Conservation (phyloP, 176 grass and related monocot species). For the Phragmites australis region DNA sequence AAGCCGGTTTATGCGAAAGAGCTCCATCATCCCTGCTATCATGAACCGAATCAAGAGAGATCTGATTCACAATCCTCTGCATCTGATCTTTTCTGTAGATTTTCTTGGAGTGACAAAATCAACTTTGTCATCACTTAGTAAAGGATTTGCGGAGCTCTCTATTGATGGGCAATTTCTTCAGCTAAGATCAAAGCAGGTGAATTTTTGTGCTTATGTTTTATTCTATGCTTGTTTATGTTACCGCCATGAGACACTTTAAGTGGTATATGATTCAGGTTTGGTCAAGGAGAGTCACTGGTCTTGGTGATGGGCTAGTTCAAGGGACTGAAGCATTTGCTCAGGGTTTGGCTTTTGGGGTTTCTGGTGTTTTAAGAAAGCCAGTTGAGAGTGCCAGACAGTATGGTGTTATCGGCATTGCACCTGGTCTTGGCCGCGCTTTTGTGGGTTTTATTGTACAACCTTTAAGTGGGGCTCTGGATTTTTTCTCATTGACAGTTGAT, state of each 20-base stretch:
- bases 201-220: conserved; percentile 21
- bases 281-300: conserved; percentile 84
- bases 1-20: conserved; percentile 85
- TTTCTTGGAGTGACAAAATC: conserved; percentile 97
- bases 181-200: conserved; percentile 90
- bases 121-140: conserved; percentile 91
- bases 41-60: conserved; percentile 84
- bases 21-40: conserved; percentile 78
- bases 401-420: conserved; percentile 85
- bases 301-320: conserved; percentile 94
- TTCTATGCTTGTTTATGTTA: conserved; percentile 39
- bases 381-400: conserved; percentile 88
- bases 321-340: conserved; percentile 95
- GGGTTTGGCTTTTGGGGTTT: conserved; percentile 94
- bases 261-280: conserved; percentile 56
- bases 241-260: conserved; percentile 11
- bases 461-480: conserved; percentile 90
- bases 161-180: conserved; percentile 95
- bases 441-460: conserved; percentile 93
- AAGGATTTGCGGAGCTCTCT: conserved; percentile 98
- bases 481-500: conserved; percentile 84
- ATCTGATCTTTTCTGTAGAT: conserved; percentile 94
- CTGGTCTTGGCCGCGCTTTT: conserved; percentile 87
- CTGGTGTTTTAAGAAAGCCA: conserved; percentile 95
- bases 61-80: conserved; percentile 95